Evolutionary conservation across 2,329 filamentous ascomycete species (phyloP), one percentile per base, ranked within the genome.

Genomic region (Curvularia lunata): DNA sequence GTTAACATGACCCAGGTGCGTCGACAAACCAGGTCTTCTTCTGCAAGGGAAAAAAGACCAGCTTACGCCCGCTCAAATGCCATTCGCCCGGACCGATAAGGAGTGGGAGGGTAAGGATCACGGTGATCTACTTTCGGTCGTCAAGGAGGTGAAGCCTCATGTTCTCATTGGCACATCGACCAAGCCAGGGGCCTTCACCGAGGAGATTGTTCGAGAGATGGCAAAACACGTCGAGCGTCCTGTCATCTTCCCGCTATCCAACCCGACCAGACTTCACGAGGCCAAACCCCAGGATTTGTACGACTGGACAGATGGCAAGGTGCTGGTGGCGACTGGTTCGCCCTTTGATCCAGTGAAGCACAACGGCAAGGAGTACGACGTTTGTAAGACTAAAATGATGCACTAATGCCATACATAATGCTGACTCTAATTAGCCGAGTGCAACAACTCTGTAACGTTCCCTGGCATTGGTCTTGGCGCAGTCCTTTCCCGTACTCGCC

Each of bases 161-260:
- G 88, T 94, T 1, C 82, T 96, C 0, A 87, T 96, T 59, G 92
- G 92, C 12, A 96, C 91, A 0, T 95, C 91, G 0, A 96, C 92
- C 0, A 85, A 88, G 9, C 88, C 91, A 0, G 85, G 85, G 2
- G 80, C 91, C 0, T 96, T 96, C 77, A 94, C 89, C 0, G 81
- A 92, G 65, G 84, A 91, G 2, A 79, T 92, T 27, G 82, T 96
- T 10, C 81, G 83, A 45, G 90, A 90, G 65, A 96, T 96, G 91
- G 86, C 88, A 1, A 81, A 83, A 34, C 85, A 92, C 67, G 85
- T 89, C 2, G 82, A 89, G 0, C 83, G 88, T 0, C 92, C 92
- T n/a, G 94, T 96, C 73, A 89, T 97, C 71, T 86, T 96, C 59
- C 92, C 92, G 0, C 84, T 96, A 1, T 94, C 90, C 2, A 96